These are phyloP conservation scores for Smallanthus sonchifolius DNA, from an alignment of 129 eudicot species.

Conservation along the genomic window DNA sequence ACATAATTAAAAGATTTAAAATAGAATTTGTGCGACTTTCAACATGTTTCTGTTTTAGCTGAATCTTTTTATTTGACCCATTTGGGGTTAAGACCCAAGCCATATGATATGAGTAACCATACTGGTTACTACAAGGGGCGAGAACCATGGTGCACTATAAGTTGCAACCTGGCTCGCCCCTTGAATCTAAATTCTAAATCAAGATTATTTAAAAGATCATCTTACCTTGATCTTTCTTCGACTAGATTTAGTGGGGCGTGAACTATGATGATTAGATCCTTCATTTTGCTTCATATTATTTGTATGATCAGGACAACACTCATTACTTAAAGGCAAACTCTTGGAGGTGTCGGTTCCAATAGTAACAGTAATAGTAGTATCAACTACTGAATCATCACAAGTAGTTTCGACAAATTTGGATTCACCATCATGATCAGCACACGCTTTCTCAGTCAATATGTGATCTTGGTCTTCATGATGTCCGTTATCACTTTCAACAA, in stretches of 20 bases:
- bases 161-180: too few species aligned
- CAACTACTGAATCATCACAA: constrained; percentile 31
- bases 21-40: too few species aligned
- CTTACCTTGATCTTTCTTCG: constrained; percentile 65
- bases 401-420: constrained; percentile 78
- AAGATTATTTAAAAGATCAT: background rate
- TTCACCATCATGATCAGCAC: constrained; percentile 49
- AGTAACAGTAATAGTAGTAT: constrained; percentile 4
- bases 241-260: constrained; percentile 41
- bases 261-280: constrained; percentile 27
- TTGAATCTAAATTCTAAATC: too few species aligned
- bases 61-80: background rate
- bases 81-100: background rate
- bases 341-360: constrained; percentile 13
- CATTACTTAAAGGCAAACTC: constrained; percentile 31
- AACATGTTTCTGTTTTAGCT: too few species aligned
- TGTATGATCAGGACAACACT: constrained; percentile 13
- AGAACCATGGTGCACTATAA: too few species aligned
- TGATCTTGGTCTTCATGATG: constrained; percentile 58
- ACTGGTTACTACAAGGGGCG: too few species aligned
- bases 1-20: background rate
- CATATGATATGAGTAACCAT: too few species aligned
- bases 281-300: constrained; percentile 16
- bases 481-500: constrained; percentile 43
- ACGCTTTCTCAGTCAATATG: constrained; percentile 36